phyloP scores from a whole-genome alignment of 306 rosid species.

The Malus sylvestris region DNA sequence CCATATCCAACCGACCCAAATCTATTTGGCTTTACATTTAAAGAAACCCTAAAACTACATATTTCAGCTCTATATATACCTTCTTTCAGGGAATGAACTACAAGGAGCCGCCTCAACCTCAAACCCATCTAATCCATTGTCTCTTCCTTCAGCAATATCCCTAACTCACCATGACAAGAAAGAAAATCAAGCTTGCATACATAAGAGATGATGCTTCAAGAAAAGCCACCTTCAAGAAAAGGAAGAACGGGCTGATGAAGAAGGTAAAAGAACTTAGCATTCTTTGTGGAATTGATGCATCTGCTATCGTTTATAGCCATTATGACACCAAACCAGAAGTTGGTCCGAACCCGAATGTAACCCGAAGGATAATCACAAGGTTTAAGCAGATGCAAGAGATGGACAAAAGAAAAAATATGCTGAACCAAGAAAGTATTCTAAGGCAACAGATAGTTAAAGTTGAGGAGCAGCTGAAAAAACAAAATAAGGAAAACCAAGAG shows the following conservation, averaged over 20 bases:
- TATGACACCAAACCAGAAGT: constrained; percentile 3
- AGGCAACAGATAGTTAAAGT: constrained; percentile 2
- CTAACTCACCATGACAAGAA: constrained; percentile 9
- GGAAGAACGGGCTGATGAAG: constrained; percentile 18
- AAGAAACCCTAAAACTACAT: background rate
- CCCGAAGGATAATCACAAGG: background rate
- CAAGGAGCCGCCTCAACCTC: background rate
- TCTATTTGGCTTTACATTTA: background rate
- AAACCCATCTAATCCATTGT: background rate
- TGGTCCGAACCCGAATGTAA: constrained; percentile 4
- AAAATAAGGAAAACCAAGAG: constrained; percentile 3
- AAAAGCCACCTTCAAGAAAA: constrained; percentile 22
- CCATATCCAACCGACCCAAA: background rate
- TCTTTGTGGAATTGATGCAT: constrained; percentile 14
- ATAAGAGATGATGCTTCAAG: constrained; percentile 13
- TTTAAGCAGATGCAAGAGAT: background rate
- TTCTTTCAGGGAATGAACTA: background rate
- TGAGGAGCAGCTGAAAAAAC: constrained; percentile 4
- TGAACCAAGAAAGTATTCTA: constrained; percentile 8
- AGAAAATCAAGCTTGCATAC: constrained; percentile 17
- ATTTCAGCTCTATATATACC: background rate
- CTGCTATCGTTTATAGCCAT: constrained; percentile 6
- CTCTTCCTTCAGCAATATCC: background rate
- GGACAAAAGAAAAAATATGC: constrained; percentile 1
- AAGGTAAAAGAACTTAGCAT: constrained; percentile 17